Evolutionary conservation across 208 protist genomes (phyloP).

Genomic region (Trypanosoma theileri): DNA sequence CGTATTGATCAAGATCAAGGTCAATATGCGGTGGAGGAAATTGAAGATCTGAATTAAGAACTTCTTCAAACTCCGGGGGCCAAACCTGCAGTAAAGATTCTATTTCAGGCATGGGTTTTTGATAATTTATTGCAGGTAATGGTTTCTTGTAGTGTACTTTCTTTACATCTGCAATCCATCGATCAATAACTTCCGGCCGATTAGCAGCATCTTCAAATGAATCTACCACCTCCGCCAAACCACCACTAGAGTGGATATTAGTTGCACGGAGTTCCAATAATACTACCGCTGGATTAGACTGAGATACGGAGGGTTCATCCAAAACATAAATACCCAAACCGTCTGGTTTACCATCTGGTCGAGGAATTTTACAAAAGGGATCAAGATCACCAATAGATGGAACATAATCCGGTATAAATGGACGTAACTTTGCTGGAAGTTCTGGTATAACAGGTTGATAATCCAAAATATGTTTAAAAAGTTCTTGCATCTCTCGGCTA

Average conservation of each 20-base stretch:
- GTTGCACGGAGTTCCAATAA: conserved; percentile 86
- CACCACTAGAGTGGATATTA: conserved; percentile 57
- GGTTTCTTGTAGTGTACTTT: conserved; percentile 96
- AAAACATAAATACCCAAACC: conserved; percentile 93
- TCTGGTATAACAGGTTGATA: conserved; percentile 95
- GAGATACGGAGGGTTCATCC: conserved; percentile 95
- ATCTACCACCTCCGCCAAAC: conserved; percentile 81
- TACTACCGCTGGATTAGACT: conserved; percentile 96
- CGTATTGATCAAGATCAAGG: conserved; percentile 94
- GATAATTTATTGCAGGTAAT: conserved; percentile 94
- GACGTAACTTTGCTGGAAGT: conserved; percentile 94
- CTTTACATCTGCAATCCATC: conserved; percentile 96
- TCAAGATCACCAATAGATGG: conserved; percentile 97
- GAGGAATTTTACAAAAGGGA: conserved; percentile 96
- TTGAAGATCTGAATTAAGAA: conserved; percentile 89
- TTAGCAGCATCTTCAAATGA: conserved; percentile 95
- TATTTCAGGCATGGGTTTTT: conserved; percentile 96
- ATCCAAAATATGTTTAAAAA: conserved; percentile 95
- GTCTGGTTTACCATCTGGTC: conserved; percentile 90
- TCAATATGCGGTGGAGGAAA: conserved; percentile 91
- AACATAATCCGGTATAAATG: conserved; percentile 98
- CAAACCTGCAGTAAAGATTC: conserved; percentile 95
- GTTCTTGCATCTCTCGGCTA: conserved; percentile 92
- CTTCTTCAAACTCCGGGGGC: conserved; percentile 93
- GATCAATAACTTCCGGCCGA: conserved; percentile 92